Evolutionary conservation across 139 green algal genomes (phyloP).

Genomic region (Astrephomene gubernaculifera): DNA sequence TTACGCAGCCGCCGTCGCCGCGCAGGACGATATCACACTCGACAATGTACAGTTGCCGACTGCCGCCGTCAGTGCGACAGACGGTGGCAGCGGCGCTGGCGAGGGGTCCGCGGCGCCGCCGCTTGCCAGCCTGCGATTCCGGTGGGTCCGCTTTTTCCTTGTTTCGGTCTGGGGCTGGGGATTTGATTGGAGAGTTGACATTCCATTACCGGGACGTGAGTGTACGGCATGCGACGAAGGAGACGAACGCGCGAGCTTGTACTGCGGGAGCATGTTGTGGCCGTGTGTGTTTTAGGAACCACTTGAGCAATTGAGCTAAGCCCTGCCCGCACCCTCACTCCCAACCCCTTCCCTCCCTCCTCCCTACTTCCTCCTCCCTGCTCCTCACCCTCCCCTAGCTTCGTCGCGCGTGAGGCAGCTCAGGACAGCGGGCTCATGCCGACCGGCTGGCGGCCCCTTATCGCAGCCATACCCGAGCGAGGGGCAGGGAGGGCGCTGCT

Average conservation of each 20-base stretch:
- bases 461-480: slow-evolving; percentile 10
- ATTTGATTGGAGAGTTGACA: too few relatives aligned
- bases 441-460: slow-evolving; percentile 10
- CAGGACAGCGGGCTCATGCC: slow-evolving; percentile 38
- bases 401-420: slow-evolving; percentile 7
- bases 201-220: too few relatives aligned
- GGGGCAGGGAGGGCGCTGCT: slow-evolving; percentile 14
- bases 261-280: too few relatives aligned
- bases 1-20: not conserved
- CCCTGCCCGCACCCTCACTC: too few relatives aligned
- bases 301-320: too few relatives aligned
- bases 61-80: not conserved
- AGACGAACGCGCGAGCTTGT: too few relatives aligned
- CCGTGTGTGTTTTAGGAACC: too few relatives aligned
- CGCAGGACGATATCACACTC: not conserved
- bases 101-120: not conserved
- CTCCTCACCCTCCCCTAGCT: not conserved
- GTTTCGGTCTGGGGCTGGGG: too few relatives aligned
- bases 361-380: not conserved
- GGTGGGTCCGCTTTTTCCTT: not conserved
- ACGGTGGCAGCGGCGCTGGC: not conserved
- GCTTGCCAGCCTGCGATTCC: slow-evolving; percentile 16
- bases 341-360: not conserved
- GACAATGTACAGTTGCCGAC: slow-evolving; percentile 1
- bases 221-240: too few relatives aligned